phyloP scores from a whole-genome alignment of 768 basidiomycete species.

The Termitomyces sp. region DNA sequence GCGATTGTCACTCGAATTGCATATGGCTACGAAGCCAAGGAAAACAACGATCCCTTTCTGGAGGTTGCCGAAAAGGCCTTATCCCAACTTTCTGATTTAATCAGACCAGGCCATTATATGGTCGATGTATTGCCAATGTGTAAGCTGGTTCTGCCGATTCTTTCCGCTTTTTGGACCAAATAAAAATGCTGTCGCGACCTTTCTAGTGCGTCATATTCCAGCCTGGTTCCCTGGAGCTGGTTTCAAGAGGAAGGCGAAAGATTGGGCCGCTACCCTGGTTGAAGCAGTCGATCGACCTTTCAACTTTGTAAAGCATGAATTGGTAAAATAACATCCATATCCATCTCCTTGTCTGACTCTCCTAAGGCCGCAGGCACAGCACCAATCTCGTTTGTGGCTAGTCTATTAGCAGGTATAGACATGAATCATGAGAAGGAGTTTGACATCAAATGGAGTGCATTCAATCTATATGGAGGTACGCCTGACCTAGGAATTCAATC shows the following conservation, averaged over 20 bases:
- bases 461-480: not conserved
- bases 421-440: not conserved
- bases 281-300: slow-evolving; percentile 53
- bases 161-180: not conserved
- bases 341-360: not conserved
- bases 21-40: slow-evolving; percentile 48
- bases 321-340: slow-evolving; percentile 29
- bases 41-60: slow-evolving; percentile 44
- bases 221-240: slow-evolving; percentile 59
- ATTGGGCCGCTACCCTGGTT: slow-evolving; percentile 45
- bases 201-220: slow-evolving; percentile 50
- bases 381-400: not conserved
- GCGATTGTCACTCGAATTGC: slow-evolving; percentile 46
- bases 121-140: not conserved
- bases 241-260: slow-evolving; percentile 46
- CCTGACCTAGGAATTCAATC: not conserved
- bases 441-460: not conserved
- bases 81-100: not conserved
- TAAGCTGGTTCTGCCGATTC: not conserved
- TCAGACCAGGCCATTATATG: not conserved
- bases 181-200: no score
- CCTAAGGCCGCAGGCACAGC: not conserved
- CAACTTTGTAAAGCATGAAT: slow-evolving; percentile 54
- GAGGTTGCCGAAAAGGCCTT: slow-evolving; percentile 26
- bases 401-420: not conserved